Conservation (phyloP, 495 filamentous ascomycete genomes). For the Hypoxylon trugodes region DNA sequence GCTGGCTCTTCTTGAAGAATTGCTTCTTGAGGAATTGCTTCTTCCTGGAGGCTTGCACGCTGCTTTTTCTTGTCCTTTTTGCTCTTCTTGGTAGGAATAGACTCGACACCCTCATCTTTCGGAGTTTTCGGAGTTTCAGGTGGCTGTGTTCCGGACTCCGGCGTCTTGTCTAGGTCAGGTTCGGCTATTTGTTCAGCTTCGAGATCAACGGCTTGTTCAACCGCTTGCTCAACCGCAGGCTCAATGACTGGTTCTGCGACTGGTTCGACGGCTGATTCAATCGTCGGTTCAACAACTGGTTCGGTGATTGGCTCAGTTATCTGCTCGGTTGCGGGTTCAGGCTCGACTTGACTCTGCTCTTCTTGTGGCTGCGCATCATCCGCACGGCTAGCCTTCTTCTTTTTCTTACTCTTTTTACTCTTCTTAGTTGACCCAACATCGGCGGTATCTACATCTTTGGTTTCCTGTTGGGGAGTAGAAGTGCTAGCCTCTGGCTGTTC, state of each 20-base stretch:
- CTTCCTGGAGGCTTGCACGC: slow-evolving; percentile 6
- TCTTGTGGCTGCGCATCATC: slow-evolving; percentile 10
- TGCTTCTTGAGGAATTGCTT: too few relatives aligned
- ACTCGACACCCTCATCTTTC: slow-evolving; percentile 5
- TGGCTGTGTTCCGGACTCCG: not conserved
- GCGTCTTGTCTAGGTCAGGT: not conserved
- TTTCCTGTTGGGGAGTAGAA: slow-evolving; percentile 1
- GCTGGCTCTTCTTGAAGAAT: slow-evolving; percentile 1
- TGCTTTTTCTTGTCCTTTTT: slow-evolving; percentile 31
- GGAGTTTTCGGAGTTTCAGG: not conserved
- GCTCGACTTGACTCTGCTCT: slow-evolving; percentile 8
- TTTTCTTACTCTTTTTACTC: not conserved
- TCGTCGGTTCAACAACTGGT: too few relatives aligned
- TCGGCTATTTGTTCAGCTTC: too few relatives aligned
- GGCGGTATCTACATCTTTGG: not conserved
- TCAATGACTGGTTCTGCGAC: not conserved
- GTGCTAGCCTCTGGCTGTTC: slow-evolving; percentile 17
- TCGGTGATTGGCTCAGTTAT: not conserved
- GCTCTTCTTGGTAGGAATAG: slow-evolving; percentile 12
- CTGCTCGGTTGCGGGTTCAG: not conserved
- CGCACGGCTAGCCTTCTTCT: not conserved
- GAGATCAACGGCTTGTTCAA: too few relatives aligned
- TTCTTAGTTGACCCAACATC: slow-evolving; percentile 5
- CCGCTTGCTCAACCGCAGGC: too few relatives aligned
- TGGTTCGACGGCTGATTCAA: not conserved